Evolutionary conservation across 2,329 filamentous ascomycete species (phyloP).

Genomic region (Cercospora sp.): DNA sequence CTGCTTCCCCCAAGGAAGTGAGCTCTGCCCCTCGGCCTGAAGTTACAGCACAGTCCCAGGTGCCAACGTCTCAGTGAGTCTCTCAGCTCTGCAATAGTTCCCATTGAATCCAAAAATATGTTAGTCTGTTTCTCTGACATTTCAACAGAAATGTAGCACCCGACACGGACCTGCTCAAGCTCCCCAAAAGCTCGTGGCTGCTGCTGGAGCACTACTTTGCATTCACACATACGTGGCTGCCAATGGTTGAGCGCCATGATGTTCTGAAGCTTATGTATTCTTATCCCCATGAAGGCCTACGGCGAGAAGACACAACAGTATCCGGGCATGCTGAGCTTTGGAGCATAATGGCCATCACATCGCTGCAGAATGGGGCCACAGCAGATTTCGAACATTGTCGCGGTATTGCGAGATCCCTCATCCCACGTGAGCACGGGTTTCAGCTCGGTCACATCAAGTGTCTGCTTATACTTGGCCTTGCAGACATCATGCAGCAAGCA

Average conservation of each 20-base stretch:
- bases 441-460: conserved; percentile 46
- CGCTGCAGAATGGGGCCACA: conserved; percentile 3
- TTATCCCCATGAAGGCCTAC: conserved; percentile 50
- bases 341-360: conserved; percentile 44
- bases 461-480: conserved; percentile 55
- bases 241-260: conserved; percentile 67
- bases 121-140: not conserved
- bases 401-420: conserved; percentile 24
- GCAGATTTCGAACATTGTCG: conserved; percentile 14
- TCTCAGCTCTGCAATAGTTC: not conserved
- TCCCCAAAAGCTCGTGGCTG: conserved; percentile 58
- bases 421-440: conserved; percentile 31
- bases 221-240: conserved; percentile 75
- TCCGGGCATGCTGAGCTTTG: conserved; percentile 49
- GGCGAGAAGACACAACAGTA: conserved; percentile 31
- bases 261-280: conserved; percentile 60
- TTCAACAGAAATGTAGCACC: not conserved
- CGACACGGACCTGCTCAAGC: conserved; percentile 23
- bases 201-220: conserved; percentile 73
- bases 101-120: not conserved
- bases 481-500: conserved; percentile 62
- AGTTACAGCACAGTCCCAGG: not conserved
- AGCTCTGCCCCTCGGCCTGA: not conserved
- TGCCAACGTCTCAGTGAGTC: not conserved
- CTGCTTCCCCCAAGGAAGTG: not conserved